Conservation (phyloP, 805 yeast genomes). For the Maudiozyma barnettii region DNA sequence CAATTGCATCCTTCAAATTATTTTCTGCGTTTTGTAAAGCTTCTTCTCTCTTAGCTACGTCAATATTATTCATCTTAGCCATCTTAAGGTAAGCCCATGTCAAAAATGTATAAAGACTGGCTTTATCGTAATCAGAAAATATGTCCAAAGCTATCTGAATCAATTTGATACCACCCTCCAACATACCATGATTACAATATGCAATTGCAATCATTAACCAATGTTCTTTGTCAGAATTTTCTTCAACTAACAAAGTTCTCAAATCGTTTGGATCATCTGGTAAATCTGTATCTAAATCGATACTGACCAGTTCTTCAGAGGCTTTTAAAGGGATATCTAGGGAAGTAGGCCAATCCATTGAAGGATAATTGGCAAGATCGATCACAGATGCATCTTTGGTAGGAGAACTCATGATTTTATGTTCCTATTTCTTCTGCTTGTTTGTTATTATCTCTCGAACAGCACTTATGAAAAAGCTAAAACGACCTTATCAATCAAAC, state of each 20-base stretch:
- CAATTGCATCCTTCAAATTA: slow-evolving; percentile 39
- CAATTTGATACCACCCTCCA: slow-evolving; percentile 55
- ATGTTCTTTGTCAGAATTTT: slow-evolving; percentile 61
- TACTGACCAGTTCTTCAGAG: slow-evolving; percentile 76
- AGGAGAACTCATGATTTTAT: neutral
- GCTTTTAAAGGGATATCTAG: slow-evolving; percentile 61
- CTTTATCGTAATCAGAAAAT: slow-evolving; percentile 27
- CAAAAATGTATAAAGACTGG: slow-evolving; percentile 49
- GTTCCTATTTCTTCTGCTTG: neutral
- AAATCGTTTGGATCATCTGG: slow-evolving; percentile 87
- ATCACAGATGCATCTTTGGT: neutral
- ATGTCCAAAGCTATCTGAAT: slow-evolving; percentile 47
- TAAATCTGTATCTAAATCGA: slow-evolving; percentile 70
- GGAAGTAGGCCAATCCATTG: slow-evolving; percentile 25
- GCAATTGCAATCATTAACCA: slow-evolving; percentile 83
- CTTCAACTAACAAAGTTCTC: slow-evolving; percentile 67
- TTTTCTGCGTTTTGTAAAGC: slow-evolving; percentile 35
- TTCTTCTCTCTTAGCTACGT: slow-evolving; percentile 21
- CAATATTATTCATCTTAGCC: slow-evolving; percentile 26
- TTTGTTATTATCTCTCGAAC: neutral
- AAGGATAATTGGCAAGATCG: slow-evolving; percentile 16
- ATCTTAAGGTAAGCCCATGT: slow-evolving; percentile 63
- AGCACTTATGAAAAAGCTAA: too few relatives aligned
- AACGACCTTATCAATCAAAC: too few relatives aligned
- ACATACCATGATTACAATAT: slow-evolving; percentile 53